Conservation (phyloP, 768 basidiomycete genomes). For the Hypholoma sublateritium region DNA sequence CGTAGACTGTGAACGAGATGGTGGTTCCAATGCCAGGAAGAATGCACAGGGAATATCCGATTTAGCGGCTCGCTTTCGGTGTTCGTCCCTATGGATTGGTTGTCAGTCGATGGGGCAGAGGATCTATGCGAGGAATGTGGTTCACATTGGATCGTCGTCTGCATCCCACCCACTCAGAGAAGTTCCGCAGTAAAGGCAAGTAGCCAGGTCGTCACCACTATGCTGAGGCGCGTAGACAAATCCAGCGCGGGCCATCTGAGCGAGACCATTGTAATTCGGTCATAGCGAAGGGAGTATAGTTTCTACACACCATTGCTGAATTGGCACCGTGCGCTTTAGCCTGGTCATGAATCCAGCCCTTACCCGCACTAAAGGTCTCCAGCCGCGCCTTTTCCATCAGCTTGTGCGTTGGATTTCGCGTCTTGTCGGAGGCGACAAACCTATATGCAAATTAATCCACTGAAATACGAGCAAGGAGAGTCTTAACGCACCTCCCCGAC, state of each 20-base stretch:
- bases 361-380: conserved; percentile 55
- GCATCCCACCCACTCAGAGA: conserved; percentile 85
- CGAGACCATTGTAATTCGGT: conserved; percentile 1
- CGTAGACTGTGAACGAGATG: conserved; percentile 11
- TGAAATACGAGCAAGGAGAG: not conserved
- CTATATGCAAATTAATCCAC: conserved; percentile 33
- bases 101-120: not conserved
- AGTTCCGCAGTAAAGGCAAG: conserved; percentile 83
- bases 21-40: conserved; percentile 27
- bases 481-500: conserved; percentile 49
- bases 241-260: conserved; percentile 86
- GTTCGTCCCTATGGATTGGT: conserved; percentile 58
- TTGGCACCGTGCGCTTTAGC: conserved; percentile 63
- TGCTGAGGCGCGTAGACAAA: conserved; percentile 78
- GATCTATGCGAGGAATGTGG: not conserved
- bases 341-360: conserved; percentile 71
- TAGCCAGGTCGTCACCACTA: conserved; percentile 73
- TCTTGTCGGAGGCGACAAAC: conserved; percentile 56
- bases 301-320: conserved; percentile 58
- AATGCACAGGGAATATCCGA: conserved; percentile 41
- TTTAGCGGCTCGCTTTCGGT: conserved; percentile 63
- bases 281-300: not conserved
- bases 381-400: conserved; percentile 72
- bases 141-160: conserved; percentile 86
- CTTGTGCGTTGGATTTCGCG: conserved; percentile 65